Evolutionary conservation across 169 alveolate species (phyloP).

Genomic region (Plasmodium blacklocki): DNA sequence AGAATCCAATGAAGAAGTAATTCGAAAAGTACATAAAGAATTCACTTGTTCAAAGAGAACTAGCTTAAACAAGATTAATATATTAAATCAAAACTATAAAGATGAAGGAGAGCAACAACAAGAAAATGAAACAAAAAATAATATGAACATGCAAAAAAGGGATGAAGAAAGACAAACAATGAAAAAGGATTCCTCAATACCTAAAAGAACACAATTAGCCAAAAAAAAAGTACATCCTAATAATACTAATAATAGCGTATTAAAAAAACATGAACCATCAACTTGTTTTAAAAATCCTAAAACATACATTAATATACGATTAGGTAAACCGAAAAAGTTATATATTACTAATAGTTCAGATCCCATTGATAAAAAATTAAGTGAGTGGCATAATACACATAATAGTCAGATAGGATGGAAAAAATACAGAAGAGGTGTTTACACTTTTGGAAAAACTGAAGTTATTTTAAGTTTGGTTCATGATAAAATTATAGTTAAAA

Average conservation of each 20-base stretch:
- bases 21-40: not conserved
- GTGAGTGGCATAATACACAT: constrained; percentile 74
- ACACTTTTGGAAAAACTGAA: constrained; percentile 66
- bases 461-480: constrained; percentile 61
- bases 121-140: not conserved
- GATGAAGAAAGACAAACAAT: not conserved
- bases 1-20: constrained; percentile 4
- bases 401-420: constrained; percentile 73
- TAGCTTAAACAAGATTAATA: not conserved
- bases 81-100: not conserved
- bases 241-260: not conserved
- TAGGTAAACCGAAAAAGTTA: constrained; percentile 68
- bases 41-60: not conserved
- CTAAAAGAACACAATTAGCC: constrained; percentile 28
- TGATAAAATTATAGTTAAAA: constrained; percentile 72
- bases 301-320: constrained; percentile 68
- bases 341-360: constrained; percentile 65
- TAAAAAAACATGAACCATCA: constrained; percentile 66
- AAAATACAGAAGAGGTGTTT: constrained; percentile 67
- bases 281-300: constrained; percentile 61
- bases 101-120: not conserved
- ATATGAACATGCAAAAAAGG: constrained; percentile 1
- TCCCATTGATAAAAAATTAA: constrained; percentile 74
- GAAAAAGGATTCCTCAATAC: not conserved
- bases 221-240: constrained; percentile 28